Evolutionary conservation across 306 rosid species (phyloP).

Genomic region (Ormosia semicastrata): DNA sequence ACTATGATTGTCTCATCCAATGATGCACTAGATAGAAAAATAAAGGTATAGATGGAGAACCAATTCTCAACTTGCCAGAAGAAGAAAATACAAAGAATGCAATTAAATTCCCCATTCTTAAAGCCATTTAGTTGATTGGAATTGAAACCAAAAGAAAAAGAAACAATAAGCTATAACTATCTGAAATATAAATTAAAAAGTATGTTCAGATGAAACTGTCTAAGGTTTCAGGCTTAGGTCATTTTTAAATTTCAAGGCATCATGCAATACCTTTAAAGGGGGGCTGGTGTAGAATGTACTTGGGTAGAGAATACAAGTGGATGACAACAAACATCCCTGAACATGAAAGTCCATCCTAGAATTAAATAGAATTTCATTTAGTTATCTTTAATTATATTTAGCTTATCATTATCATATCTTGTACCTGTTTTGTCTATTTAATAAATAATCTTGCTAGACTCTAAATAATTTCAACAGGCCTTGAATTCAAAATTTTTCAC

Average conservation of each 20-base stretch:
- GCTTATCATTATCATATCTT: no score
- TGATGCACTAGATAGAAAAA: neutral
- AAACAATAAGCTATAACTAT: neutral
- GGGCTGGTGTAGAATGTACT: slow-evolving; percentile 33
- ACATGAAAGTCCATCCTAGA: slow-evolving; percentile 28
- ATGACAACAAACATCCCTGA: slow-evolving; percentile 30
- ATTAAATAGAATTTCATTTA: no score
- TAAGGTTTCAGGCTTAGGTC: slow-evolving; percentile 35
- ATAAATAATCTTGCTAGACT: no score
- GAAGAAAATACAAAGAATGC: slow-evolving; percentile 11
- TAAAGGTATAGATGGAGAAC: neutral
- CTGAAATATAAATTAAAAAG: slow-evolving; percentile 19
- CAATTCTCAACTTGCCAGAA: neutral
- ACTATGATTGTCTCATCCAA: neutral
- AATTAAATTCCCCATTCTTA: neutral
- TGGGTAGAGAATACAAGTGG: slow-evolving; percentile 29
- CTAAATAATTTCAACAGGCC: no score
- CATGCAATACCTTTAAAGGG: slow-evolving; percentile 36
- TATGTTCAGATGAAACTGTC: slow-evolving; percentile 19
- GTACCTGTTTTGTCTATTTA: no score
- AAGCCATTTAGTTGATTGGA: neutral
- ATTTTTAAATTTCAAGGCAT: slow-evolving; percentile 37
- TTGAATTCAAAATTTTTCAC: no score
- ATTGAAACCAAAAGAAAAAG: no score
- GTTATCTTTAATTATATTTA: no score